Evolutionary conservation across 768 basidiomycete species (phyloP).

Genomic region (Cystobasidiopsis lactophilus): DNA sequence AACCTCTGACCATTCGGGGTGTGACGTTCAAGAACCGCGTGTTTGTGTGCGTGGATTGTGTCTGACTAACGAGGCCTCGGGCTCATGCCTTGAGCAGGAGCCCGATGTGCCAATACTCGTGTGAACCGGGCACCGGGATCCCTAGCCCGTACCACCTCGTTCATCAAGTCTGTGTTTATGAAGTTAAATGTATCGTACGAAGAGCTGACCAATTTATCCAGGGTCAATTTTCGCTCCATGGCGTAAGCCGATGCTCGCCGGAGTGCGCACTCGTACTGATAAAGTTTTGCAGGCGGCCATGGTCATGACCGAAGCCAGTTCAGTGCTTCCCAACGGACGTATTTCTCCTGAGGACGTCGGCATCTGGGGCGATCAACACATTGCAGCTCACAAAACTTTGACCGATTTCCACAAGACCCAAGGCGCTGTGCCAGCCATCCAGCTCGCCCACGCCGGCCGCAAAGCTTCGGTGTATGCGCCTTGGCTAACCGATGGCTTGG

Average conservation of each 20-base stretch:
- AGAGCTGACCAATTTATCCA: no score
- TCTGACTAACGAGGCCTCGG: not conserved
- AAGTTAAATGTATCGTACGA: no score
- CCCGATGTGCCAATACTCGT: conserved; percentile 57
- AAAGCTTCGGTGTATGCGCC: conserved; percentile 32
- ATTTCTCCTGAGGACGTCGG: conserved; percentile 32
- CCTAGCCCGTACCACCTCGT: conserved; percentile 64
- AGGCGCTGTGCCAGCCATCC: conserved; percentile 49
- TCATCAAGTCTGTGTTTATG: conserved; percentile 40
- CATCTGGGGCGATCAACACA: conserved; percentile 56
- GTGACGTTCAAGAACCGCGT: conserved; percentile 53
- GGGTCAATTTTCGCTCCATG: no score
- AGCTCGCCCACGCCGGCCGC: conserved; percentile 59
- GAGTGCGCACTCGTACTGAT: no score
- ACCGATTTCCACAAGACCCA: conserved; percentile 53
- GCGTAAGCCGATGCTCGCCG: no score
- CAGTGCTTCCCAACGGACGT: conserved; percentile 16
- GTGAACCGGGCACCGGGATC: conserved; percentile 35
- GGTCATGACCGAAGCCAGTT: conserved; percentile 52
- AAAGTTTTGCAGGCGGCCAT: no score
- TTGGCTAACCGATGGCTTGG: conserved; percentile 2
- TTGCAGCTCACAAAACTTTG: conserved; percentile 34
- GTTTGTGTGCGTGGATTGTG: conserved; percentile 22
- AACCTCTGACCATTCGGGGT: conserved; percentile 40
- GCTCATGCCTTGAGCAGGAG: no score